Conservation (phyloP, 345 rosid species). For the Citrus trifoliata region DNA sequence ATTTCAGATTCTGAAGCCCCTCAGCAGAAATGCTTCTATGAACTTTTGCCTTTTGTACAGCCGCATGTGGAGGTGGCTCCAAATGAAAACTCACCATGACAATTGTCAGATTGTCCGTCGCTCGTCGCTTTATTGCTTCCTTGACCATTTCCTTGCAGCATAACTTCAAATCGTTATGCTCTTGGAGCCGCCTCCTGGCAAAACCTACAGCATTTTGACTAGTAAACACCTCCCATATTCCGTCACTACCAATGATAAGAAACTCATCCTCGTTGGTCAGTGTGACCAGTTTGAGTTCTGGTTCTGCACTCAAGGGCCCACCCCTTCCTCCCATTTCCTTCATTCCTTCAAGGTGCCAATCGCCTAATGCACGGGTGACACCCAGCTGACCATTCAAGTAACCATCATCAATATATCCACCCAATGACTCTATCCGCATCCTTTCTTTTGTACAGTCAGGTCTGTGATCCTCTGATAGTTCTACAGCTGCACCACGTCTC, state of each 20-base stretch:
- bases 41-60: slow-evolving; percentile 39
- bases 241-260: slow-evolving; percentile 75
- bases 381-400: slow-evolving; percentile 73
- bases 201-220: slow-evolving; percentile 83
- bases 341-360: slow-evolving; percentile 75
- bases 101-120: slow-evolving; percentile 67
- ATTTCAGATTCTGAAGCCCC: slow-evolving; percentile 46
- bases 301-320: slow-evolving; percentile 80
- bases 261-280: slow-evolving; percentile 76
- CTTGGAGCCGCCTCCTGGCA: slow-evolving; percentile 61
- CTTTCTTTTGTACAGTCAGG: slow-evolving; percentile 56
- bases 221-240: slow-evolving; percentile 80
- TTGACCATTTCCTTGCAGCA: slow-evolving; percentile 71
- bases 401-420: slow-evolving; percentile 61
- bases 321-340: slow-evolving; percentile 33
- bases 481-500: slow-evolving; percentile 52
- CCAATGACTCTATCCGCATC: slow-evolving; percentile 58
- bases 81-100: slow-evolving; percentile 67
- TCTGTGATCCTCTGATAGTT: slow-evolving; percentile 79
- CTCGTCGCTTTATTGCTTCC: slow-evolving; percentile 68
- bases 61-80: slow-evolving; percentile 51
- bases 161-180: slow-evolving; percentile 65
- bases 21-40: slow-evolving; percentile 72
- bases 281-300: slow-evolving; percentile 60
- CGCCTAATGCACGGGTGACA: slow-evolving; percentile 80